Percentiles rank a stretch among this genome's conserved stretches.
Evolutionary conservation across 2,329 filamentous ascomycete genomes (phyloP).

Genomic region (Leptosphaerulina australis): DNA sequence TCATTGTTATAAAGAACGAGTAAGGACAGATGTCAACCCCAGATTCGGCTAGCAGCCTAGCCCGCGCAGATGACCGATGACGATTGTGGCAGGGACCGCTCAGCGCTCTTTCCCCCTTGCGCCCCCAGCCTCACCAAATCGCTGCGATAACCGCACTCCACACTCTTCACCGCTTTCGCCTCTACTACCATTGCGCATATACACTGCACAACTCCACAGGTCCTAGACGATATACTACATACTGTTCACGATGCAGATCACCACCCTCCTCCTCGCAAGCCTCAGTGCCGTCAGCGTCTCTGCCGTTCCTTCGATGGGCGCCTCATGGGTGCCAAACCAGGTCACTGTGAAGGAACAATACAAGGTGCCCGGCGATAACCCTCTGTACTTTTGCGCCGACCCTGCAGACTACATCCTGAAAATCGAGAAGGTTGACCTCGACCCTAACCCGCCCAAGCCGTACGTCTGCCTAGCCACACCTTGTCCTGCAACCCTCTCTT

Average conservation of each 20-base stretch:
- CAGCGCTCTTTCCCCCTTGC: neutral
- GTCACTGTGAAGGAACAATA: conserved; percentile 59
- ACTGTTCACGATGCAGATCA: conserved; percentile 41
- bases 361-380: conserved; percentile 83
- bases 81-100: conserved; percentile 8
- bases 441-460: conserved; percentile 86
- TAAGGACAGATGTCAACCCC: conserved; percentile 15
- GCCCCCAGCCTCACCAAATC: conserved; percentile 16
- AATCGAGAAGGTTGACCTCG: conserved; percentile 79
- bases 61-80: conserved; percentile 17
- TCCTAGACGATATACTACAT: neutral
- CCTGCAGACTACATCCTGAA: conserved; percentile 72
- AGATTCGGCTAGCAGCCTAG: conserved; percentile 14
- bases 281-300: conserved; percentile 53
- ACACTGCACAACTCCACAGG: neutral
- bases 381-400: conserved; percentile 77
- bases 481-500: too few species aligned
- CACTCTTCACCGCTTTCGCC: conserved; percentile 6
- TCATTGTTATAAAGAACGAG: too few species aligned
- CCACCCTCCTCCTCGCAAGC: conserved; percentile 49
- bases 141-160: conserved; percentile 12
- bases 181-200: neutral
- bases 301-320: conserved; percentile 48
- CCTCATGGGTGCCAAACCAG: conserved; percentile 54
- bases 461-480: conserved; percentile 57